A percentile compares a stretch with the other conserved stretches of the same genome.
These are phyloP conservation scores for Saccharum hybrid DNA, from an alignment of 202 grass and related monocot genomes.

Conservation along the genomic window DNA sequence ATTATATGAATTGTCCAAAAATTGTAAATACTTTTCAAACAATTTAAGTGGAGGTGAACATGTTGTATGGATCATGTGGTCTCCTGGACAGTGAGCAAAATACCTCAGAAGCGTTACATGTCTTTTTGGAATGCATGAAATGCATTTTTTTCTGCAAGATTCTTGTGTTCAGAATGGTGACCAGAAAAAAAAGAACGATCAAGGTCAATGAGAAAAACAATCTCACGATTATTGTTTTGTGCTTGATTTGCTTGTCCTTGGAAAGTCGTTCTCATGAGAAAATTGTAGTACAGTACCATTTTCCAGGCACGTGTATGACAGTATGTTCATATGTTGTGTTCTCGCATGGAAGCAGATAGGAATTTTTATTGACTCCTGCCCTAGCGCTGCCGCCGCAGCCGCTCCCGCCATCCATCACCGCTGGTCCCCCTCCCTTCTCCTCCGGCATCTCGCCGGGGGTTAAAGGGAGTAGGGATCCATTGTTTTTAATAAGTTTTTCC, in stretches of 20 bases:
- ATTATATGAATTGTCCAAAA: neutral
- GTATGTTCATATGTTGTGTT: no score
- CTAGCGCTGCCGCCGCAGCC: no score
- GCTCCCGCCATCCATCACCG: no score
- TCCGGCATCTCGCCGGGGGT: no score
- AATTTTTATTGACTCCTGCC: no score
- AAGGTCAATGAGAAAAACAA: neutral
- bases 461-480: no score
- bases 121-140: neutral
- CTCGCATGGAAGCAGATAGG: no score
- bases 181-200: neutral
- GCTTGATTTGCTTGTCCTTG: neutral
- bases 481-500: no score
- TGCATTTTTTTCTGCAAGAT: neutral
- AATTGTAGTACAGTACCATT: neutral
- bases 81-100: no score
- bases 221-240: neutral
- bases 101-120: neutral
- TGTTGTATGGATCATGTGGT: neutral
- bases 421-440: no score
- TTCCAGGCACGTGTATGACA: neutral
- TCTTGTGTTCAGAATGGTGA: neutral
- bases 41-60: neutral
- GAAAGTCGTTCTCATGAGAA: neutral
- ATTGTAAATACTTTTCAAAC: neutral